Base-by-base conservation (phyloP, 2,329 filamentous ascomycete species). In the Paramyrothecium sp. region DNA sequence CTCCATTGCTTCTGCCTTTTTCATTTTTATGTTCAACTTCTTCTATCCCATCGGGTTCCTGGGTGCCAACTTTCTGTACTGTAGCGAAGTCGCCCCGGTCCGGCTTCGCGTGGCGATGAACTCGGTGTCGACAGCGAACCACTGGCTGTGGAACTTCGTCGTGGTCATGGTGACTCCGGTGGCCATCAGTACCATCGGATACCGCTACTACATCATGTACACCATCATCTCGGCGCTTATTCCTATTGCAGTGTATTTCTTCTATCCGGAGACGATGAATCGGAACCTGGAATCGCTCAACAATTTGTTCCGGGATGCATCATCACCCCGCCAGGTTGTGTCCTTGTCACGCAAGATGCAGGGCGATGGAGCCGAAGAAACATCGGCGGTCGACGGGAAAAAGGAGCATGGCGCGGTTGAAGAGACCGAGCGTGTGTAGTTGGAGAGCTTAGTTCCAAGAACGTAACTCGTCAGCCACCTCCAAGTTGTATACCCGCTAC, bases 11-110 rank as follows among this genome's bases (percentile, higher is more conserved):
- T 65, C 5, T 58, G 62, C 2, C 62, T 50, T 67, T 60, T 87
- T 86, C 58, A 72, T 90, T 16, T 90, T 89, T 74, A 78, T 86
- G 3, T 90, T 88, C 72, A 89, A 89, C 66, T 83, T 84, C 2
- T 86, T 84, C 60, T 89, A 89, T 60, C 87, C 86, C 3, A 85
- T 86, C 0, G 85, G 84, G 7, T 87, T 84, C 78, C 70, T 88
- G 1, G 85, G 85, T 3, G 76, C 87, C 46, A 85, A 86, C 10
- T 88, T 85, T 82, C 66, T 84, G 64, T 81, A 81, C 62, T 77
- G 81, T 3, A 81, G 82, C 22, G 79, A 83, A 56, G 75, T 84
- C 50, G 82, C 82, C 60, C 77, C 78, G 1, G 71, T 80, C n/a
- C 72, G 75, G 54, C 79, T 74, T 2, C 69, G 77, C 34, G 74